These are phyloP conservation scores for Carex cristatella DNA, from an alignment of 176 grass and related monocot genomes.

Conservation along the genomic window DNA sequence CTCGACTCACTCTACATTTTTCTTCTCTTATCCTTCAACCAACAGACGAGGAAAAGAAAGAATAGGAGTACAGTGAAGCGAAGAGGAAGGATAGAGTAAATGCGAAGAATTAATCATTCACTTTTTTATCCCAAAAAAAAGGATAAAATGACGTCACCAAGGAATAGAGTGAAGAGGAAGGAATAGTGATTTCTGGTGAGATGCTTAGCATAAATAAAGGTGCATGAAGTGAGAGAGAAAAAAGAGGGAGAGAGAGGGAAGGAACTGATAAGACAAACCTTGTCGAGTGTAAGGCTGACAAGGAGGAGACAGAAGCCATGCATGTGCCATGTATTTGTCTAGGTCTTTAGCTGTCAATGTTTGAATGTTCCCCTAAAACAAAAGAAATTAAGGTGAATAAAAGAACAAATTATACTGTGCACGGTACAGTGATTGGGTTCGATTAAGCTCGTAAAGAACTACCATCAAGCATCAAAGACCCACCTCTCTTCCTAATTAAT, in stretches of 20 bases:
- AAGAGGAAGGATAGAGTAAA: background rate
- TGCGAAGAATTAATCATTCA: background rate
- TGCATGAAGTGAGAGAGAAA: too few species aligned
- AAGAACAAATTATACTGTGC: background rate
- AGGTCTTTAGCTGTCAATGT: conserved; percentile 59
- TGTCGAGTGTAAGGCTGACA: conserved; percentile 97
- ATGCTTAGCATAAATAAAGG: background rate
- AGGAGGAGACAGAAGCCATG: conserved; percentile 95
- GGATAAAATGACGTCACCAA: background rate
- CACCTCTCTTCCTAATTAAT: background rate
- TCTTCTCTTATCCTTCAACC: background rate
- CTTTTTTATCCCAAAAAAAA: background rate
- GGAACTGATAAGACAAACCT: conserved; percentile 39
- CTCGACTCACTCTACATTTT: background rate
- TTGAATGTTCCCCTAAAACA: conserved; percentile 76
- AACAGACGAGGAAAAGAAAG: background rate
- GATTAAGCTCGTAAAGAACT: background rate
- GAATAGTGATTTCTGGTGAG: background rate
- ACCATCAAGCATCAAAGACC: background rate
- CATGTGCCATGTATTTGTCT: conserved; percentile 80
- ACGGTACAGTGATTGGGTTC: background rate
- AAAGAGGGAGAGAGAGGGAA: background rate
- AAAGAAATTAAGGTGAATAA: background rate
- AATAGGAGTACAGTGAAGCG: background rate
- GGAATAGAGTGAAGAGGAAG: background rate